These are phyloP conservation scores for Trichothecium roseum DNA, from an alignment of 2,329 filamentous ascomycete genomes.

Conservation along the genomic window DNA sequence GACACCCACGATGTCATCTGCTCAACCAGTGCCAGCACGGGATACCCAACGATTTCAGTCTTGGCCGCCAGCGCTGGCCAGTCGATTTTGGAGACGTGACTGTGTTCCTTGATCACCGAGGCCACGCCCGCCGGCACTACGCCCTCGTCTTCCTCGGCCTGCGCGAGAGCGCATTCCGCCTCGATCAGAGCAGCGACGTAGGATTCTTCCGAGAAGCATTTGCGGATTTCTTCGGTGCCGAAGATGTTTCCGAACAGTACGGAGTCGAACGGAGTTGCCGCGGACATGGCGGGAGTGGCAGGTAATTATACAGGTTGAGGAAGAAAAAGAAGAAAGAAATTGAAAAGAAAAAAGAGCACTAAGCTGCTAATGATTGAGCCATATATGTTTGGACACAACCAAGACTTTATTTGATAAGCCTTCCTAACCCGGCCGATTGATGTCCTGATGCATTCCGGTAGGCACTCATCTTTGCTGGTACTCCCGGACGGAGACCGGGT, in stretches of 20 bases:
- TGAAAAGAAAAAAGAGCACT: no score
- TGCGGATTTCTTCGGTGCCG: conserved; percentile 38
- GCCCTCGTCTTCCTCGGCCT: conserved; percentile 35
- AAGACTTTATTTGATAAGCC: no score
- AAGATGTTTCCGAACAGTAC: conserved; percentile 39
- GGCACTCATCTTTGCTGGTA: no score
- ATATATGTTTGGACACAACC: no score
- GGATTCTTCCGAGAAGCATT: conserved; percentile 37
- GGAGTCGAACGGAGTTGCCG: conserved; percentile 29
- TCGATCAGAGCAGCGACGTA: conserved; percentile 38
- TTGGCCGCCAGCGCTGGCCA: conserved; percentile 27
- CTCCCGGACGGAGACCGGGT: no score
- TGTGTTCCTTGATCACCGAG: conserved; percentile 22
- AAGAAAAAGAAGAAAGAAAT: no score
- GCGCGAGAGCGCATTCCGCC: conserved; percentile 39
- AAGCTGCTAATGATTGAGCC: no score
- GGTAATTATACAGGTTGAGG: no score
- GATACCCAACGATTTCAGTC: conserved; percentile 44
- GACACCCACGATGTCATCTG: conserved; percentile 29
- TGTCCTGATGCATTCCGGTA: no score
- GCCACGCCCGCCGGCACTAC: conserved; percentile 32
- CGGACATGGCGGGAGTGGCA: conserved; percentile 7
- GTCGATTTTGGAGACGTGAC: conserved; percentile 12
- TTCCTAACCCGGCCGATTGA: no score
- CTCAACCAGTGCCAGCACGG: conserved; percentile 38